phyloP scores from a whole-genome alignment of 108 stramenopile genomes.

The Cyclotella baltica region DNA sequence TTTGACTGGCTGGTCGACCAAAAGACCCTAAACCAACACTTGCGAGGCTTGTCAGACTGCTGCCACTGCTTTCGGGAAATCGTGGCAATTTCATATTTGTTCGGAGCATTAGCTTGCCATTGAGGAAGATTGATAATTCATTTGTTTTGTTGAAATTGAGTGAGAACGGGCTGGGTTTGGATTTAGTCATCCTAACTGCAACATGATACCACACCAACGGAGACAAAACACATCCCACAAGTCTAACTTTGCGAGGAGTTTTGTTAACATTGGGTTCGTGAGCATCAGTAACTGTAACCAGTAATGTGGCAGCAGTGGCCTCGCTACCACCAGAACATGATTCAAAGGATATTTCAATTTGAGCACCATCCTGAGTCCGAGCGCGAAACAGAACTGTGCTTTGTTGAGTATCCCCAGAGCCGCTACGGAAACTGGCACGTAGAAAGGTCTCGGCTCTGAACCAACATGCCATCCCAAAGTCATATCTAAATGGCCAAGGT shows the following conservation, averaged over 20 bases:
- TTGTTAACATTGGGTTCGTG: conserved; percentile 19
- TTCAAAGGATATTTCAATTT: conserved; percentile 67
- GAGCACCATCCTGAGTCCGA: conserved; percentile 53
- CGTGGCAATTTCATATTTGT: conserved; percentile 67
- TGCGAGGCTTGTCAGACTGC: conserved; percentile 16
- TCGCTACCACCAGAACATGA: conserved; percentile 38
- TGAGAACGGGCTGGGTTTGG: conserved; percentile 71
- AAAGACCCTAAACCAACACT: conserved; percentile 28
- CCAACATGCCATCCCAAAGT: conserved; percentile 82
- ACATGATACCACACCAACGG: conserved; percentile 86
- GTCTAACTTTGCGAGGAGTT: conserved; percentile 44
- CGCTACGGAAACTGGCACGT: not conserved
- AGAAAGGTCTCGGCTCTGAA: conserved; percentile 77
- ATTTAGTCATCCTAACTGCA: conserved; percentile 72
- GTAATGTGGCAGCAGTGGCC: conserved; percentile 36
- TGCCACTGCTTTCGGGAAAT: conserved; percentile 28
- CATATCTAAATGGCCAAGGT: conserved; percentile 82
- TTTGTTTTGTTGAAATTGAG: conserved; percentile 58
- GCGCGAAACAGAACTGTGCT: conserved; percentile 57
- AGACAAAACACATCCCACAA: conserved; percentile 68
- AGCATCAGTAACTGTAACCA: conserved; percentile 61
- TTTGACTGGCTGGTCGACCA: conserved; percentile 13
- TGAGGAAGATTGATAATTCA: conserved; percentile 76
- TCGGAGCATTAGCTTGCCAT: conserved; percentile 80
- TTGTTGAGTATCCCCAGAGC: not conserved